Conservation (phyloP, 73 alveolate genomes). For the Paramecium tetraurelia region DNA sequence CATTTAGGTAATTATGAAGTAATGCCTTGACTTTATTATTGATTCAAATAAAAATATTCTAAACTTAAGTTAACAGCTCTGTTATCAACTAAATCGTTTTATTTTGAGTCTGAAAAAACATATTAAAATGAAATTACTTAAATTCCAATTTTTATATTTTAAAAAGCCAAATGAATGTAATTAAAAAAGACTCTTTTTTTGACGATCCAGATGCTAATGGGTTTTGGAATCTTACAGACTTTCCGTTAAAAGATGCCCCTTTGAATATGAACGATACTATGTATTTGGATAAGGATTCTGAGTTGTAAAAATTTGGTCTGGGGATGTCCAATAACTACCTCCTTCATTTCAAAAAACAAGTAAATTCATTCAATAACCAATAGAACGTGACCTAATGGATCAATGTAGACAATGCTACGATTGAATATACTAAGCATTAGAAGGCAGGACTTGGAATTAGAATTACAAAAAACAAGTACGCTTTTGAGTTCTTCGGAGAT, state of each 20-base stretch:
- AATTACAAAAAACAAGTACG: background rate
- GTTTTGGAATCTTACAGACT: background rate
- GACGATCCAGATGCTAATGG: background rate
- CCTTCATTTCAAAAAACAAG: background rate
- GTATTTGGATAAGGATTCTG: background rate
- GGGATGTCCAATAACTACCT: background rate
- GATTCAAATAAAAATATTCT: too few relatives aligned
- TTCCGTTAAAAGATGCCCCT: background rate
- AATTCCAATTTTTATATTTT: background rate
- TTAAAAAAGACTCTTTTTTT: background rate
- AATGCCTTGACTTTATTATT: too few relatives aligned
- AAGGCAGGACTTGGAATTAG: background rate
- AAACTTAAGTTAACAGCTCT: too few relatives aligned
- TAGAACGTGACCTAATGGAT: background rate
- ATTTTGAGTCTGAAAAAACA: background rate
- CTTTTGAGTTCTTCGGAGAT: constrained; percentile 7
- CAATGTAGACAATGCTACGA: background rate
- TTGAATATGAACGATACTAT: background rate
- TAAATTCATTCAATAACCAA: background rate
- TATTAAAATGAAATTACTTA: background rate
- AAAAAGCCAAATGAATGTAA: background rate
- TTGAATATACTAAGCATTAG: background rate
- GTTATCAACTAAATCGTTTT: background rate
- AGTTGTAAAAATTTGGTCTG: background rate
- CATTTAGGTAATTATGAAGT: too few relatives aligned